Base-by-base conservation (phyloP, 805 yeast genomes). In the Saccharomycopsis amapae region DNA sequence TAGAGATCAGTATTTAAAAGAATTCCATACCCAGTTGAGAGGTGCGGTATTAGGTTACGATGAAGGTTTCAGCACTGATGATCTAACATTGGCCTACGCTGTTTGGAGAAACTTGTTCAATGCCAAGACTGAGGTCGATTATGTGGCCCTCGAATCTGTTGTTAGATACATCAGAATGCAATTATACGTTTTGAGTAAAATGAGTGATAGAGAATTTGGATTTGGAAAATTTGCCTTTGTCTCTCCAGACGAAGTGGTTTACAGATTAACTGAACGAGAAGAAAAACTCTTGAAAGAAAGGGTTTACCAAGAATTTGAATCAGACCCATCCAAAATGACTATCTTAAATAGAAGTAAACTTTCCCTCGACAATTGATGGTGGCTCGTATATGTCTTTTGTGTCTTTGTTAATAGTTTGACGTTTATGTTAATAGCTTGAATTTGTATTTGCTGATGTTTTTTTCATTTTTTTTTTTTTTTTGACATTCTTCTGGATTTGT, bases 111-210 rank as follows among this genome's bases (percentile, higher is more conserved):
- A 93, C 62, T 65, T 93, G 50, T 93, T 89, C 66, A 84, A 85
- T 55, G 95, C 93, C 47, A 81, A 85, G 62, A 77, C 78, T 36
- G 79, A 85, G 53, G 78, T 82, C 17, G 96, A 90, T 63, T 71
- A 82, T 63, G 78, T 84, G 47, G 87, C 87, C 51, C 67, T 93
- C 37, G 97, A 89, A 62, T 89, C 93, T 12, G 71, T 85, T 55
- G 85, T 89, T n/a, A 85, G 86, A 53, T 93, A 90, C 60, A 81
- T 87, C 23, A 79, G 97, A 62, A 81, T 85, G 55, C 96, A 93
- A 61, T 67, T 93, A 42, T 93, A 89, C 59, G 90, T 93, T 13
- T 68, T 93, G 58, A 83, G 83, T 60, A 80, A 81, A 61, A 77
- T 87, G 72, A 75, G 87, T 26, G 98, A 93, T 62, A 73, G 95